These are phyloP conservation scores for Paracoccidioides lutzii DNA, from an alignment of 2,329 filamentous ascomycete genomes.

Conservation along the genomic window DNA sequence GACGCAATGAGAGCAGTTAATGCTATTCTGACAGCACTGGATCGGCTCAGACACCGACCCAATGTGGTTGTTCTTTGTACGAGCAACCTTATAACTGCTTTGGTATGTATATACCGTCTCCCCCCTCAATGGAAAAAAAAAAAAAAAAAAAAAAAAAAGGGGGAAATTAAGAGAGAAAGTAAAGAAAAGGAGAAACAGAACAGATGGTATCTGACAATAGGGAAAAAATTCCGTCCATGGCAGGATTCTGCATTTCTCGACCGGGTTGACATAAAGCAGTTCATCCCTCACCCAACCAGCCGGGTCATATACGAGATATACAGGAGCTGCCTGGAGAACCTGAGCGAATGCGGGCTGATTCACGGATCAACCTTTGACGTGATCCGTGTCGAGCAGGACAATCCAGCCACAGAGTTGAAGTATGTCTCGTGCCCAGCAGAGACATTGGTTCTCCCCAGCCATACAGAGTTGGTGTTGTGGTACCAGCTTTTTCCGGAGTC, in stretches of 20 bases:
- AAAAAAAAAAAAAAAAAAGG: too few relatives aligned
- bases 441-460: slow-evolving; percentile 15
- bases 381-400: slow-evolving; percentile 13
- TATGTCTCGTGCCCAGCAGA: slow-evolving; percentile 18
- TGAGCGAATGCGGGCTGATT: slow-evolving; percentile 28
- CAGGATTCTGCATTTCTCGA: slow-evolving; percentile 38
- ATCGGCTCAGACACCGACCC: slow-evolving; percentile 28
- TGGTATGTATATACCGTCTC: slow-evolving; percentile 18
- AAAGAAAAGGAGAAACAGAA: too few relatives aligned
- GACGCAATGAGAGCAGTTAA: slow-evolving; percentile 40
- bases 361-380: slow-evolving; percentile 18
- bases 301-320: slow-evolving; percentile 37
- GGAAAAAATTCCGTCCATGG: too few relatives aligned
- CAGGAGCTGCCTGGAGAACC: slow-evolving; percentile 35
- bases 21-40: slow-evolving; percentile 37
- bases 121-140: background rate
- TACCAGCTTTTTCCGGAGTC: slow-evolving; percentile 19
- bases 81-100: slow-evolving; percentile 34
- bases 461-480: slow-evolving; percentile 19
- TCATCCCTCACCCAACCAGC: slow-evolving; percentile 28
- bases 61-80: slow-evolving; percentile 41
- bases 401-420: slow-evolving; percentile 17
- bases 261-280: slow-evolving; percentile 36
- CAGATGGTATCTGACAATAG: too few relatives aligned
- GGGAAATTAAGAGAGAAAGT: too few relatives aligned